These are phyloP conservation scores for Mortierella antarctica DNA, from an alignment of 192 early-diverging fungal species.

Conservation along the genomic window DNA sequence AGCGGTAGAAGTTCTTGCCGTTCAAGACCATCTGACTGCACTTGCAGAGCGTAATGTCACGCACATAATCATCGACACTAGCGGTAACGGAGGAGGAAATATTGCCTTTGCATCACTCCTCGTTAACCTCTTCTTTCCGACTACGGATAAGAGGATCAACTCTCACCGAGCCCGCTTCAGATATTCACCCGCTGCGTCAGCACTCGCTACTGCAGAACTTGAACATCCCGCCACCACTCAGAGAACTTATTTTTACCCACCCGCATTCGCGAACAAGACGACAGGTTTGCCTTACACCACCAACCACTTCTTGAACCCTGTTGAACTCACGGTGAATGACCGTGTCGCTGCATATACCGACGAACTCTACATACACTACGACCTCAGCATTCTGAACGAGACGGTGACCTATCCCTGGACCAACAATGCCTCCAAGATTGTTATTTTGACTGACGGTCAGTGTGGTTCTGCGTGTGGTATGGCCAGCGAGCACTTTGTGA, in stretches of 20 bases:
- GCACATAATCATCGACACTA: conserved; percentile 14
- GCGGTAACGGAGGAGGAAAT: conserved; percentile 9
- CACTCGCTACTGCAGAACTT: no score
- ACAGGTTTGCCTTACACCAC: background rate
- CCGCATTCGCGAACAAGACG: background rate
- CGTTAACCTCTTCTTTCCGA: conserved; percentile 11
- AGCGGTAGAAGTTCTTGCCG: background rate
- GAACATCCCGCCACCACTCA: no score
- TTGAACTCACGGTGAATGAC: background rate
- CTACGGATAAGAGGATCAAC: background rate
- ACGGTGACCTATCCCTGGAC: conserved; percentile 3
- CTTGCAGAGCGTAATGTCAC: background rate
- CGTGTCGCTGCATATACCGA: background rate
- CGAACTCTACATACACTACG: no score
- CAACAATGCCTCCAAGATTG: conserved; percentile 5
- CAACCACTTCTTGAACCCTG: conserved; percentile 2
- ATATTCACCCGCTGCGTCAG: no score
- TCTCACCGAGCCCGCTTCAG: no score
- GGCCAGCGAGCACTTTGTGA: background rate
- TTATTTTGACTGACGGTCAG: conserved; percentile 17
- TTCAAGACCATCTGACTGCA: background rate
- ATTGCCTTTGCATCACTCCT: conserved; percentile 6
- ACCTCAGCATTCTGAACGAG: background rate
- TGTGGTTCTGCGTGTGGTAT: conserved; percentile 20
- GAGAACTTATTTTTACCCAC: no score